phyloP scores from a whole-genome alignment of 2,329 filamentous ascomycete species.

The Arthrobotrys entomopaga region DNA sequence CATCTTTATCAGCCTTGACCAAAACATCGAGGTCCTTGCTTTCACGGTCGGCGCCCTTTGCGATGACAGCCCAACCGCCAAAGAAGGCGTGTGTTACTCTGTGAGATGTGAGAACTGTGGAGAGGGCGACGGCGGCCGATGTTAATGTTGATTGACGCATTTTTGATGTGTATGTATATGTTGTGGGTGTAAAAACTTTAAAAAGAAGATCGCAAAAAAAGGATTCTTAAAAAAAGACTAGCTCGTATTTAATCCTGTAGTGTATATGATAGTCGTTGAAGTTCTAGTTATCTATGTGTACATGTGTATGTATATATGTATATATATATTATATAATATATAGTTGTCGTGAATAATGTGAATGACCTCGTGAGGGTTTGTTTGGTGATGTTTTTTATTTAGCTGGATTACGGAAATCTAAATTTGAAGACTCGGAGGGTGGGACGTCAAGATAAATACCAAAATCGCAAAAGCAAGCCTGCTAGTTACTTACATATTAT shows the following conservation, averaged over 20 bases:
- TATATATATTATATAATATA: too few relatives aligned
- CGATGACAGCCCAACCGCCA: conserved; percentile 59
- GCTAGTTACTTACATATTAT: too few relatives aligned
- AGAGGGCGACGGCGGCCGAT: conserved; percentile 59
- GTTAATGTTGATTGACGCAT: conserved; percentile 59
- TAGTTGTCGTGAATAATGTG: conserved; percentile 40
- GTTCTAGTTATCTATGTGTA: conserved; percentile 20
- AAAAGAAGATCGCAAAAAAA: too few relatives aligned
- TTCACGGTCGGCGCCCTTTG: conserved; percentile 58
- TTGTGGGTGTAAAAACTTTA: not conserved
- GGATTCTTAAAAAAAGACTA: too few relatives aligned
- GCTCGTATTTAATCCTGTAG: not conserved
- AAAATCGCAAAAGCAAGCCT: not conserved
- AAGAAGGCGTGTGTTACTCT: conserved; percentile 59
- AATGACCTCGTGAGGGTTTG: conserved; percentile 30
- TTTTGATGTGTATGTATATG: conserved; percentile 24
- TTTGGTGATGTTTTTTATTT: conserved; percentile 14
- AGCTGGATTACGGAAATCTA: conserved; percentile 49
- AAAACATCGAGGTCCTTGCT: conserved; percentile 60
- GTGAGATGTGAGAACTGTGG: conserved; percentile 59
- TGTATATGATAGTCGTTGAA: conserved; percentile 12
- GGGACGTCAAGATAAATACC: conserved; percentile 55
- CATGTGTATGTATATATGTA: conserved; percentile 9
- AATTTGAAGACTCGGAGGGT: conserved; percentile 41
- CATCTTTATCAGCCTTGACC: conserved; percentile 58